Percentiles rank a stretch among this genome's conserved stretches.
Evolutionary conservation across 345 rosid genomes (phyloP).

Genomic region (Pseudoturritis turrita): DNA sequence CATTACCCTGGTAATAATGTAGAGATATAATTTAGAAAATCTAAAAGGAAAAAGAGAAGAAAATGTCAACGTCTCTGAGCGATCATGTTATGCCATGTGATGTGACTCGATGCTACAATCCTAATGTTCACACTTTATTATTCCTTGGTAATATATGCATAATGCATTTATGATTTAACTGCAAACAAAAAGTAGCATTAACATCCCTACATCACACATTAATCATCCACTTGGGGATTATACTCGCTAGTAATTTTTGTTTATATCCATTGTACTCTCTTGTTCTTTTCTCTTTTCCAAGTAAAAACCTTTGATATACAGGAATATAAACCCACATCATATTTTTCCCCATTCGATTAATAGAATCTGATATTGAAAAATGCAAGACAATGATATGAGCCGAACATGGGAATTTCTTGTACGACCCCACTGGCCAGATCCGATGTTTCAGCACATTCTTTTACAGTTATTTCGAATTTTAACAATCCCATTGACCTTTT

Average conservation of each 20-base stretch:
- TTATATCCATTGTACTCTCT: background rate
- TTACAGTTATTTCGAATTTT: background rate
- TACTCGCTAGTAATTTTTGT: background rate
- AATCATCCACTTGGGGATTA: background rate
- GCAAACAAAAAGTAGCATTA: too few relatives aligned
- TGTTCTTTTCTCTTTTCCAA: background rate
- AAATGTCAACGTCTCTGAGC: slow-evolving; percentile 6
- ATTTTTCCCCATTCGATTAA: background rate
- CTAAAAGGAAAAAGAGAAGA: background rate
- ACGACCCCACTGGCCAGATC: slow-evolving; percentile 18
- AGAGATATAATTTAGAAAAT: background rate
- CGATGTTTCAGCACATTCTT: slow-evolving; percentile 22
- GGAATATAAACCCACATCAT: background rate
- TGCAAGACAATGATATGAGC: slow-evolving; percentile 8
- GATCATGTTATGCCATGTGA: slow-evolving; percentile 32
- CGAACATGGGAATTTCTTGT: slow-evolving; percentile 17
- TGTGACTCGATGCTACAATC: slow-evolving; percentile 16
- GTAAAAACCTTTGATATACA: background rate
- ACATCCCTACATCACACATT: background rate
- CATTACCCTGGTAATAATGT: background rate
- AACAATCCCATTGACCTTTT: background rate
- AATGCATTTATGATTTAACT: too few relatives aligned
- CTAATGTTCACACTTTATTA: background rate
- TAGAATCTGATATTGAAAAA: background rate
- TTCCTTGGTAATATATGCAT: too few relatives aligned